phyloP scores from a whole-genome alignment of 352 stramenopile species.

The Phytophthora syringae region DNA sequence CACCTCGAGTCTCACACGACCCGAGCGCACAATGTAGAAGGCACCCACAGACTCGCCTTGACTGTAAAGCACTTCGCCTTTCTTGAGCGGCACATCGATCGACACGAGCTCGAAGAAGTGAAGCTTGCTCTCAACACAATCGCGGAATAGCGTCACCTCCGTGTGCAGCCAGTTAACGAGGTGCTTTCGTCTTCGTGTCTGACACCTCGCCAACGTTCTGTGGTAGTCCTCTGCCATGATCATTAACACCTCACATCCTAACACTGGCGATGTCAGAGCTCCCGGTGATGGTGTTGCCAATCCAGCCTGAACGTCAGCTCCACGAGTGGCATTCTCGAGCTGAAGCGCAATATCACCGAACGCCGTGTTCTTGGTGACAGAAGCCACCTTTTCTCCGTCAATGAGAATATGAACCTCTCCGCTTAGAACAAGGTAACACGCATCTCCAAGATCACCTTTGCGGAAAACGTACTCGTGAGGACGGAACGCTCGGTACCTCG shows the following conservation, averaged over 20 bases:
- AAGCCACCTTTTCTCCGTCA: slow-evolving; percentile 60
- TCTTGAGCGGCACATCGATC: slow-evolving; percentile 68
- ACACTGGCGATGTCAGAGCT: slow-evolving; percentile 2
- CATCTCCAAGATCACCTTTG: slow-evolving; percentile 69
- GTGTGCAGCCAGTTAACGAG: slow-evolving; percentile 73
- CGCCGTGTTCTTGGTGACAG: slow-evolving; percentile 61
- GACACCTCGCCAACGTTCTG: slow-evolving; percentile 68
- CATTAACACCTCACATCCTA: slow-evolving; percentile 67
- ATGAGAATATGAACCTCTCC: slow-evolving; percentile 76
- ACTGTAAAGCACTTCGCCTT: slow-evolving; percentile 62
- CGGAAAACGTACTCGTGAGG: slow-evolving; percentile 65
- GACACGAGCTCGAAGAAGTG: slow-evolving; percentile 83
- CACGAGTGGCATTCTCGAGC: slow-evolving; percentile 74
- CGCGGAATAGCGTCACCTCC: slow-evolving; percentile 68
- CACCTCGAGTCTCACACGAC: slow-evolving; percentile 61
- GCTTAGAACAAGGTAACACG: slow-evolving; percentile 69
- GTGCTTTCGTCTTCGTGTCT: slow-evolving; percentile 69
- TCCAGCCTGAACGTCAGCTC: slow-evolving; percentile 63
- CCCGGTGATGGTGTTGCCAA: slow-evolving; percentile 18
- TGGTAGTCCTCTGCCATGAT: slow-evolving; percentile 79
- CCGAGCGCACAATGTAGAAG: slow-evolving; percentile 73
- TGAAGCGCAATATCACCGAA: slow-evolving; percentile 78
- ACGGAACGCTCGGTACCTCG: slow-evolving; percentile 55
- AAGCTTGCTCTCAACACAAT: slow-evolving; percentile 79
- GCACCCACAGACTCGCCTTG: slow-evolving; percentile 69